These are phyloP conservation scores for Microbotryomycetes sp. DNA, from an alignment of 1,284 basidiomycete species.

Conservation along the genomic window DNA sequence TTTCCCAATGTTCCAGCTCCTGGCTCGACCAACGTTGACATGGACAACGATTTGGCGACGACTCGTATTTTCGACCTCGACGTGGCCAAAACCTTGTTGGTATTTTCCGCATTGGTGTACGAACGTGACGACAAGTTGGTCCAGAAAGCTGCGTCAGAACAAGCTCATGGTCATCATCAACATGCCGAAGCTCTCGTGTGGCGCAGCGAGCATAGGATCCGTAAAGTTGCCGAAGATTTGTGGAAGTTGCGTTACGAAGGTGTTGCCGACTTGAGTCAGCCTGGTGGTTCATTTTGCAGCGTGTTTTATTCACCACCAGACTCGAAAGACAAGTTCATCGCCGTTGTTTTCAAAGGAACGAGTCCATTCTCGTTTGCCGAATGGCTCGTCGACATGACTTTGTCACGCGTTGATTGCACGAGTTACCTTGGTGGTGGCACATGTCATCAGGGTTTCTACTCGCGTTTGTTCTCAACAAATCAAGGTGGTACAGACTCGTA, in stretches of 20 bases:
- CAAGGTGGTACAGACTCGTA: conserved; percentile 18
- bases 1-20: background rate
- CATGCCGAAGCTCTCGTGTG: background rate
- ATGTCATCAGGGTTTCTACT: conserved; percentile 40
- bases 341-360: conserved; percentile 41
- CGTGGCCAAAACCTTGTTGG: conserved; percentile 6
- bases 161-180: background rate
- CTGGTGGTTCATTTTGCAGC: conserved; percentile 15
- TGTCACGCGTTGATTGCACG: conserved; percentile 3
- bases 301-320: conserved; percentile 23
- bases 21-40: conserved; percentile 8
- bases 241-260: conserved; percentile 23
- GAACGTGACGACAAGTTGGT: conserved; percentile 16
- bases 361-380: conserved; percentile 43
- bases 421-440: background rate
- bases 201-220: background rate
- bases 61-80: conserved; percentile 17
- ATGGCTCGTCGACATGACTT: conserved; percentile 42
- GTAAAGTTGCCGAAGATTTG: background rate
- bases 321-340: conserved; percentile 32
- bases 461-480: conserved; percentile 37
- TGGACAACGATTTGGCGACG: conserved; percentile 2
- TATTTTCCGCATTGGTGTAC: conserved; percentile 17
- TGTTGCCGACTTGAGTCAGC: conserved; percentile 8
- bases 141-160: conserved; percentile 3